Percentiles rank a stretch among this genome's conserved stretches.
These are phyloP conservation scores for Populus davidiana DNA, from an alignment of 345 rosid species.

Conservation along the genomic window DNA sequence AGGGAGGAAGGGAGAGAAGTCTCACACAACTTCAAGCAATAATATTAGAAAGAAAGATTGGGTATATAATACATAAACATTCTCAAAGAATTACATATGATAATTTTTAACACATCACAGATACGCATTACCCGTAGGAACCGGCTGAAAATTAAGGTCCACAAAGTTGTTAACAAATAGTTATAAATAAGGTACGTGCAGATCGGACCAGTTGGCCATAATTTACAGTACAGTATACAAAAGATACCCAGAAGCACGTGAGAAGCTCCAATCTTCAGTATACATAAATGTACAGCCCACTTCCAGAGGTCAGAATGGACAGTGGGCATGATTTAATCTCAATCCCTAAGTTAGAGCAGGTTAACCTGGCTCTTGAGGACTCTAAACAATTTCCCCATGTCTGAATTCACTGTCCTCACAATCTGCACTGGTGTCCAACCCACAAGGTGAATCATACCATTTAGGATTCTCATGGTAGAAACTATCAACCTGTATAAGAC, in stretches of 20 bases:
- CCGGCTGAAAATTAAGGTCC: slow-evolving; percentile 23
- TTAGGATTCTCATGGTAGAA: slow-evolving; percentile 91
- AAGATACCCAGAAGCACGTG: slow-evolving; percentile 38
- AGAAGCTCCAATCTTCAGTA: slow-evolving; percentile 40
- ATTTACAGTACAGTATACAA: slow-evolving; percentile 46
- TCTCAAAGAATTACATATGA: slow-evolving; percentile 8
- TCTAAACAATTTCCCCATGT: slow-evolving; percentile 73
- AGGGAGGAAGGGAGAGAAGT: neutral
- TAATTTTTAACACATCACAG: slow-evolving; percentile 16
- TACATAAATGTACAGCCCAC: slow-evolving; percentile 58
- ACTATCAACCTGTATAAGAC: slow-evolving; percentile 94
- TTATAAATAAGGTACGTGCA: slow-evolving; percentile 41
- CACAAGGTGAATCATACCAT: slow-evolving; percentile 98
- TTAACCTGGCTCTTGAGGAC: slow-evolving; percentile 31
- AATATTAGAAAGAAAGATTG: neutral
- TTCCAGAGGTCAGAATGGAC: slow-evolving; percentile 26
- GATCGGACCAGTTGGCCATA: slow-evolving; percentile 41
- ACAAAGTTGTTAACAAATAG: slow-evolving; percentile 32
- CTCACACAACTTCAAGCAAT: neutral
- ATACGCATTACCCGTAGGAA: slow-evolving; percentile 23
- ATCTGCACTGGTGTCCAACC: slow-evolving; percentile 74
- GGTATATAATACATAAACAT: slow-evolving; percentile 1
- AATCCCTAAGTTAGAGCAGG: slow-evolving; percentile 38
- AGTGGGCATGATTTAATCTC: slow-evolving; percentile 38
- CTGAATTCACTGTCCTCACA: slow-evolving; percentile 83